Base-by-base conservation (phyloP, 2,329 filamentous ascomycete genomes). In the Aspergillus piperis region DNA sequence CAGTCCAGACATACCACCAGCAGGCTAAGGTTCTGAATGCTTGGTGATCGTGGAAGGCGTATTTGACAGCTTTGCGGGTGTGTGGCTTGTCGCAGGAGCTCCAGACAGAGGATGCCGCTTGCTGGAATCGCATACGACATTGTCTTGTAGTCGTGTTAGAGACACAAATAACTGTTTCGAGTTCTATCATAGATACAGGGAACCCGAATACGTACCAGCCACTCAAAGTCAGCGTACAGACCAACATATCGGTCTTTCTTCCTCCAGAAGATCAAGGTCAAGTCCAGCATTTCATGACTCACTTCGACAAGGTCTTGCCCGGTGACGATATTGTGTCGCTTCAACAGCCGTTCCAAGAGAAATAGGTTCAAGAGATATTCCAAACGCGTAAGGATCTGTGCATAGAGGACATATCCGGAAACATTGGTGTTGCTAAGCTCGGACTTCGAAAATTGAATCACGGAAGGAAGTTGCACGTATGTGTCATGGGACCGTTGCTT, bases 261-360 rank as follows among this genome's bases (percentile, higher is more conserved):
- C 21, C 30, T 58, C 55, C 55, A 58, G 48, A 52, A 58, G 15
- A 44, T 23, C 13, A 58, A 41, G 8, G 55, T 44, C 13, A 47
- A 38, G 17, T 32, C 15, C 19, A 52, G 32, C 25, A 49, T 44
- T 23, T 58, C 55, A n/a, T 51, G 55, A 30, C 55, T 44, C 15
- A 51, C 49, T 5, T 32, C 15, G n/a, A 58, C 23, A 38, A 58
- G 55, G 17, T 27, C n/a, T 48, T 44, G 44, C 32, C 44, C 44
- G n/a, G 32, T 58, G n/a, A 52, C 48, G 25, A 52, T 30, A 7
- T 32, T 27, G 17, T 44, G 48, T 3, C 47, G 55, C 8, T 48
- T 58, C 19, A 58, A 17, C 10, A 58, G 48, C 32, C 55, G 32
- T 21, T 58, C 55, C n/a, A 58, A 17, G 1, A 58, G 6, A 6